Base-by-base conservation (phyloP, 2,329 filamentous ascomycete species). In the Penicillium sp. region DNA sequence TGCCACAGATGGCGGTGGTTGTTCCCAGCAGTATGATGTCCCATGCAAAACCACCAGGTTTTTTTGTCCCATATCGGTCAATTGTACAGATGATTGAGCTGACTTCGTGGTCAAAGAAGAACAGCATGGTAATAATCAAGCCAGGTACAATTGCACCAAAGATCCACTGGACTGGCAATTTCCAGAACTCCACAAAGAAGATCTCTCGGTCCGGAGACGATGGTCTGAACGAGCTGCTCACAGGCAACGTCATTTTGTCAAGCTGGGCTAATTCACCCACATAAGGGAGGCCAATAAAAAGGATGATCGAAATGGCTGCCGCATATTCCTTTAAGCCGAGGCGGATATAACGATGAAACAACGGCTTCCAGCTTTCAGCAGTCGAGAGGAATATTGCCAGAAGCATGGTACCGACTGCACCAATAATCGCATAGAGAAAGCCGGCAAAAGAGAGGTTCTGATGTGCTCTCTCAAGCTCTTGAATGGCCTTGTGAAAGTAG, bases 81-180 rank as follows among this genome's bases (percentile, higher is more conserved):
- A 77, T 71, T 0, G 79, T 82, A 52, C 78, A 82, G 44, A 82
- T 82, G 38, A 83, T 82, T 35, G 75, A 80, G 54, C 77, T 81
- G 36, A 82, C 79, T 56, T 83, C 80, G 50, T 82, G 79, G 44
- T 83, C 79, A 54, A 82, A 82, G 62, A 79, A 82, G 65, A 82
- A 83, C 16, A 82, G 69, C 0, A 78, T 68, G 0, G 78, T 82
- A 40, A 82, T 77, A 45, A 83, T 81, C 23, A 74, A 60, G 0
- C 77, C 79, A 0, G 79, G 78, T 2, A 82, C 70, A 28, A 81
- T 72, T 18, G 79, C 74, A 3, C 74, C 69, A 50, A 81, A 77
- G 3, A 80, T 68, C 76, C 78, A 82, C 6, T 56, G 59, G 1
- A 77, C 54, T 2, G 76, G 73, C 1, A 82, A 56, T 38, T 76